Percentiles rank a stretch among this genome's conserved stretches.
phyloP scores from a whole-genome alignment of 2,329 filamentous ascomycete species.

The Cordyceps fumosorosea region DNA sequence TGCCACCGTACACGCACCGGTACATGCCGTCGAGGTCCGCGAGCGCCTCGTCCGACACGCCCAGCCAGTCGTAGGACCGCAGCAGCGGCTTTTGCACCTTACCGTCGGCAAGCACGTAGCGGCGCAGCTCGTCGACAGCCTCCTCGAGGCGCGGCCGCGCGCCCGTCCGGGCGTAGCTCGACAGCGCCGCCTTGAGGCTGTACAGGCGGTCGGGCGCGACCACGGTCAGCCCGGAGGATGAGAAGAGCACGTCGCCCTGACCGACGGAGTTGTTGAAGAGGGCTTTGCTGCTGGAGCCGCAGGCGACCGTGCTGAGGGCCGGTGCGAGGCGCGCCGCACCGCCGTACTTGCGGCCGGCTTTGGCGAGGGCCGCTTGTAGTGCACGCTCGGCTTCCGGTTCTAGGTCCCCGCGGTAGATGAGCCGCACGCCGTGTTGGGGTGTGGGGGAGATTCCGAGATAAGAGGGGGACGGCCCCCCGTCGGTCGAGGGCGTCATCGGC shows the following conservation, averaged over 20 bases:
- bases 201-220: conserved; percentile 57
- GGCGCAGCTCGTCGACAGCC: conserved; percentile 56
- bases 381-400: conserved; percentile 40
- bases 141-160: conserved; percentile 45
- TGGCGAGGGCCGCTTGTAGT: conserved; percentile 42
- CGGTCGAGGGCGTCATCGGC: conserved; percentile 42
- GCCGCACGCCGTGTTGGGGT: conserved; percentile 31
- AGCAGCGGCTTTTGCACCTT: conserved; percentile 45
- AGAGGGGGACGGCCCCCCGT: conserved; percentile 27
- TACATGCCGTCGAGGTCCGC: conserved; percentile 52
- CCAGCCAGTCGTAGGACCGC: conserved; percentile 52
- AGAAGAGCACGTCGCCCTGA: conserved; percentile 57
- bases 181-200: conserved; percentile 56
- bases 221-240: conserved; percentile 51
- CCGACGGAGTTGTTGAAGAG: conserved; percentile 49
- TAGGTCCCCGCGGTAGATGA: conserved; percentile 43
- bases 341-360: conserved; percentile 28
- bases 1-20: conserved; percentile 47
- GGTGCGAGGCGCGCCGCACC: conserved; percentile 27
- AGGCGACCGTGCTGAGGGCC: conserved; percentile 35
- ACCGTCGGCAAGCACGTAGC: conserved; percentile 45
- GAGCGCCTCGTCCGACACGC: conserved; percentile 43
- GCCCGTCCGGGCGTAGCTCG: conserved; percentile 45
- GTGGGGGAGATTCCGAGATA: conserved; percentile 2
- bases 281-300: conserved; percentile 42